Percentiles rank a stretch among this genome's conserved stretches.
Evolutionary conservation across 495 filamentous ascomycete species (phyloP).

Genomic region (Penicillium paradoxum): DNA sequence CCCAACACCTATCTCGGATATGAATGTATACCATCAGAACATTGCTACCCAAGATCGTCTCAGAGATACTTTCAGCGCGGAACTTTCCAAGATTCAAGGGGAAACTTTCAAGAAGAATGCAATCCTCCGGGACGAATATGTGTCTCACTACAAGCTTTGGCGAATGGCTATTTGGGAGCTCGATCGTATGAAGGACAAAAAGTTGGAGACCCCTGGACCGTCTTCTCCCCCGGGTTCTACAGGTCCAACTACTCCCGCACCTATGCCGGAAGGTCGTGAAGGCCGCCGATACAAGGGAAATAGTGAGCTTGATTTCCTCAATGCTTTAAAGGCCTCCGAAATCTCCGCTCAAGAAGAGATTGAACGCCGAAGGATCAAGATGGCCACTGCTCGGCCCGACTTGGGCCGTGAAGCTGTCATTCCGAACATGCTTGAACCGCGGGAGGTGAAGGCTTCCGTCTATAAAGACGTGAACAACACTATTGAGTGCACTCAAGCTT

Average conservation of each 20-base stretch:
- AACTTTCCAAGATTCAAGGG: slow-evolving; percentile 38
- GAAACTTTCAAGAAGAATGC: slow-evolving; percentile 42
- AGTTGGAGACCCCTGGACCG: slow-evolving; percentile 46
- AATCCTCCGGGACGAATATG: slow-evolving; percentile 37
- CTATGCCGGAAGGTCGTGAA: slow-evolving; percentile 51
- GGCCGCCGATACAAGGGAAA: slow-evolving; percentile 59
- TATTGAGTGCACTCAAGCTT: slow-evolving; percentile 59
- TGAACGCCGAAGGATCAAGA: slow-evolving; percentile 59
- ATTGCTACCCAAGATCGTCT: slow-evolving; percentile 29
- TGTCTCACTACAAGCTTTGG: slow-evolving; percentile 46
- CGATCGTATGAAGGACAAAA: slow-evolving; percentile 57
- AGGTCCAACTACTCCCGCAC: slow-evolving; percentile 35
- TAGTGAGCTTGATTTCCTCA: slow-evolving; percentile 73
- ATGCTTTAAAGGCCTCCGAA: slow-evolving; percentile 69
- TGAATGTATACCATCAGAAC: slow-evolving; percentile 46
- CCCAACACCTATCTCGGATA: slow-evolving; percentile 46
- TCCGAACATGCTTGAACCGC: slow-evolving; percentile 66
- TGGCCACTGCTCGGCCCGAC: slow-evolving; percentile 67
- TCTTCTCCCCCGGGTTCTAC: slow-evolving; percentile 42
- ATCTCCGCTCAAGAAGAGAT: slow-evolving; percentile 69
- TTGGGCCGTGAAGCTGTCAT: slow-evolving; percentile 79
- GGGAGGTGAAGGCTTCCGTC: slow-evolving; percentile 38
- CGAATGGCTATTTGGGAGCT: slow-evolving; percentile 48
- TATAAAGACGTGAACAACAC: slow-evolving; percentile 73
- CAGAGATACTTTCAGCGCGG: slow-evolving; percentile 29